Base-by-base conservation (phyloP, 192 early-diverging fungal species). In the Coemansia sp. region DNA sequence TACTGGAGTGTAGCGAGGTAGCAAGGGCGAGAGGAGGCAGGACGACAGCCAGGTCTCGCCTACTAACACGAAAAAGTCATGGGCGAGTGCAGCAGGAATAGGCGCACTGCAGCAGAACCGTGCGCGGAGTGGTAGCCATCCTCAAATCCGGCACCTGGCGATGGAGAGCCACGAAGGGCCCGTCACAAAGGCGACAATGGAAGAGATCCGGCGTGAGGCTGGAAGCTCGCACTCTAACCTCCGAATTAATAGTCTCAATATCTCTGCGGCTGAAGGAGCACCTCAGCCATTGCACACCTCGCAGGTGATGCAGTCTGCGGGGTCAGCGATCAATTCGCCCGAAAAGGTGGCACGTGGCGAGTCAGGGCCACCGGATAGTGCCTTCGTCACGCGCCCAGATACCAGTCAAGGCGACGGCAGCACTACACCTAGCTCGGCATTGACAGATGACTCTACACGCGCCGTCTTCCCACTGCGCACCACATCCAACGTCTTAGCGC, bases 121-220 rank as follows among this genome's bases (percentile, higher is more conserved):
- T 16, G 53, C 70, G 49, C 66, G 79, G 34, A 81, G 73, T 65
- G 79, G 75, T 66, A 83, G 73, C 75, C 75, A 83, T 44, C 80
- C 80, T 1, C 80, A 78, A 64, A 83, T 83, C 64, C 72, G 80
- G 9, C 80, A 83, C 64, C 61, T 83, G 65, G 80, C 80, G n/a
- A 75, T 83, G 80, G 80, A 83, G 64, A 70, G 73, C 76, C 80
- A 75, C 70, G 70, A 58, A 24, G 80, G 80, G 27, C 80, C 80
- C 7, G 75, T 83, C 58, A 78, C 72, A 33, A 77, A 76, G 36
- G 80, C 80, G 43, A 83, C 80, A 38, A 83, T 83, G 80, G 80
- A 83, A 20, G 80, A 83, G 70, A 83, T 83, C 65, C 80, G 80
- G 15, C 75, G 80, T 46, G 80, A 83, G 27, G 75, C 80, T n/a